These are phyloP conservation scores for Daldinia eschscholtzii DNA, from an alignment of 2,329 filamentous ascomycete genomes.

Conservation along the genomic window DNA sequence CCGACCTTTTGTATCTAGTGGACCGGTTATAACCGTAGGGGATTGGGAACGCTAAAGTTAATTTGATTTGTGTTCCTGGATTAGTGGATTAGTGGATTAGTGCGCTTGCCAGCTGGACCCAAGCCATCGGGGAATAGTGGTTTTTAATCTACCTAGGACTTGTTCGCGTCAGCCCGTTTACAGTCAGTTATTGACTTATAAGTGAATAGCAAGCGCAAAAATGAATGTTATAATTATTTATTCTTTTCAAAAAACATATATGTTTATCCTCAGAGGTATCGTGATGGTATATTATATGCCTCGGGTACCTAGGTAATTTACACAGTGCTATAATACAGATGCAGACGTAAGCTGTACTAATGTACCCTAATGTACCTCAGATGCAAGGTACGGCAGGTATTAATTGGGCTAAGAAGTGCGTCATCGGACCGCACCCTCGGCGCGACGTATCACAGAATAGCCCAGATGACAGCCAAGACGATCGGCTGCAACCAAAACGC, in stretches of 20 bases:
- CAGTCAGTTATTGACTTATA: not conserved
- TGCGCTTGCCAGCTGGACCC: not conserved
- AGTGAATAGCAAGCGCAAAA: not conserved
- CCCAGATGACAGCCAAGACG: slow-evolving; percentile 24
- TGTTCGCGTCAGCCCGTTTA: not conserved
- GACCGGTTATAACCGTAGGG: not conserved
- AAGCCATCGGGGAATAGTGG: not conserved
- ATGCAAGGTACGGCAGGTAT: slow-evolving; percentile 9
- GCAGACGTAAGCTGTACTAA: not conserved
- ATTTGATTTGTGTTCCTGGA: slow-evolving; percentile 21
- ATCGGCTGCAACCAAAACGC: slow-evolving; percentile 19
- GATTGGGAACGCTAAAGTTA: not conserved
- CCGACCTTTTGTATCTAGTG: not conserved
- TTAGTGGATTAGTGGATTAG: not conserved
- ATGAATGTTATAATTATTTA: not conserved
- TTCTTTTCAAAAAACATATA: not conserved
- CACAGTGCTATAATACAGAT: not conserved
- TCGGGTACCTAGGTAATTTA: too few relatives aligned
- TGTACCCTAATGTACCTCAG: slow-evolving; percentile 3
- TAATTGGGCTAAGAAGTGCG: slow-evolving; percentile 27
- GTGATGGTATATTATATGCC: not conserved
- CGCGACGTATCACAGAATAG: slow-evolving; percentile 13
- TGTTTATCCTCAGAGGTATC: too few relatives aligned
- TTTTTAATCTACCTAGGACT: not conserved
- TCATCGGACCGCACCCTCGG: slow-evolving; percentile 16